A percentile compares a stretch with the other conserved stretches of the same genome.
These are phyloP conservation scores for Chamaecrista fasciculata DNA, from an alignment of 306 rosid species.

Conservation along the genomic window DNA sequence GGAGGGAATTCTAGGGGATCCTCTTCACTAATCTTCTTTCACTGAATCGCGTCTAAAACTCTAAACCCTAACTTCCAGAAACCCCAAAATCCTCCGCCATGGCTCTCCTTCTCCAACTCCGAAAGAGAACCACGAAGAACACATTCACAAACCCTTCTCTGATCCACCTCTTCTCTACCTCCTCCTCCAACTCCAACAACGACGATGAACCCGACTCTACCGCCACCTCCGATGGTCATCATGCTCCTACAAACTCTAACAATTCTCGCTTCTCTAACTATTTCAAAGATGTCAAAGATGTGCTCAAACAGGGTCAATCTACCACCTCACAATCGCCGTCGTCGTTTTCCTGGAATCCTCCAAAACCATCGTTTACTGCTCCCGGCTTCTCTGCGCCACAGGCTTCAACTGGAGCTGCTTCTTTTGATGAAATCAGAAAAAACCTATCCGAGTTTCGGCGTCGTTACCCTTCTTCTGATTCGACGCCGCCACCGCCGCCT, in stretches of 20 bases:
- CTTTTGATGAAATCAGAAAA: slow-evolving; percentile 36
- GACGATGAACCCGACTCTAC: slow-evolving; percentile 20
- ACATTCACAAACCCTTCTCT: slow-evolving; percentile 32
- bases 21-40: too few relatives aligned
- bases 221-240: background rate
- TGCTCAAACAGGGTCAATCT: slow-evolving; percentile 32
- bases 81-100: slow-evolving; percentile 12
- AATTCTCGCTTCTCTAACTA: slow-evolving; percentile 31
- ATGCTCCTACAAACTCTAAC: background rate
- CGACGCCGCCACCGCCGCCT: background rate
- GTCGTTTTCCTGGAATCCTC: background rate
- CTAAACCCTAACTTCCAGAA: slow-evolving; percentile 7
- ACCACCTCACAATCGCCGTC: background rate
- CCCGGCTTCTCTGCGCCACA: background rate
- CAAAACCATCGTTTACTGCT: background rate
- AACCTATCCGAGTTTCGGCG: slow-evolving; percentile 41
- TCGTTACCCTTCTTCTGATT: background rate
- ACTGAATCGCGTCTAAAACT: background rate
- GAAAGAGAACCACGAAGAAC: slow-evolving; percentile 26
- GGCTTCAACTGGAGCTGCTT: background rate
- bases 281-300: slow-evolving; percentile 40
- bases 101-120: slow-evolving; percentile 54
- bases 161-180: slow-evolving; percentile 49
- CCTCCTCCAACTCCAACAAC: slow-evolving; percentile 38
- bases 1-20: too few relatives aligned